phyloP scores from a whole-genome alignment of 2,329 filamentous ascomycete species.

The Trichoderma pleuroti region DNA sequence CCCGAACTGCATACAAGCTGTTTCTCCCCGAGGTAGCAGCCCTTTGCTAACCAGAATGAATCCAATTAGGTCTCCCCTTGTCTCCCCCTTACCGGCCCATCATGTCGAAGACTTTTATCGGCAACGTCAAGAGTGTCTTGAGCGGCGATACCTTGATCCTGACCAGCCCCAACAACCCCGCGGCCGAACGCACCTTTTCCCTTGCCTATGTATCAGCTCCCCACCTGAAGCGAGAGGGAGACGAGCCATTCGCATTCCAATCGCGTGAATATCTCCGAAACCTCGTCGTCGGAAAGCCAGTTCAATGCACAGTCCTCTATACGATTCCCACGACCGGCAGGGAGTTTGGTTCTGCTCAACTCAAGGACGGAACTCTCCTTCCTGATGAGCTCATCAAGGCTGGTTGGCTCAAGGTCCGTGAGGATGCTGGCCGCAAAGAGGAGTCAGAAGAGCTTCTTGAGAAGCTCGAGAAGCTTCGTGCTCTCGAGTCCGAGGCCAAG shows the following conservation, averaged over 20 bases:
- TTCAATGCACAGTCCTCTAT: constrained; percentile 84
- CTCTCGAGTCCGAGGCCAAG: constrained; percentile 73
- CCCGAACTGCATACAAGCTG: background rate
- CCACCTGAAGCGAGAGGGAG: constrained; percentile 79
- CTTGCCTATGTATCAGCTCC: constrained; percentile 91
- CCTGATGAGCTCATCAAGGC: constrained; percentile 82
- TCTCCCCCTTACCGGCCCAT: constrained; percentile 23
- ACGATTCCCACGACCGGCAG: constrained; percentile 79
- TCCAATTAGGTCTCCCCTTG: constrained; percentile 13
- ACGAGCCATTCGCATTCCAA: constrained; percentile 89
- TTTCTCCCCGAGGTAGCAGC: background rate
- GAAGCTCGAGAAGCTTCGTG: constrained; percentile 73
- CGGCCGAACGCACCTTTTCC: constrained; percentile 80
- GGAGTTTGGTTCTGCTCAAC: constrained; percentile 79
- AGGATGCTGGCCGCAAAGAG: constrained; percentile 89
- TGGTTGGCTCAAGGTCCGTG: constrained; percentile 89
- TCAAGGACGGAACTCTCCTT: constrained; percentile 71
- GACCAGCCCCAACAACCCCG: constrained; percentile 74
- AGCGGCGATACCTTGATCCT: constrained; percentile 91
- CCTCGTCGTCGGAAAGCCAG: constrained; percentile 76
- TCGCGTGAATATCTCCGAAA: constrained; percentile 90
- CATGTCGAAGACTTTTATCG: constrained; percentile 56
- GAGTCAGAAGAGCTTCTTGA: constrained; percentile 72
- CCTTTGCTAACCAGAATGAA: background rate
- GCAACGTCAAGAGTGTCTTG: constrained; percentile 87